Evolutionary conservation across 805 yeast genomes (phyloP), one percentile per base, ranked within the genome.

Genomic region (Zygosaccharomyces rouxii): DNA sequence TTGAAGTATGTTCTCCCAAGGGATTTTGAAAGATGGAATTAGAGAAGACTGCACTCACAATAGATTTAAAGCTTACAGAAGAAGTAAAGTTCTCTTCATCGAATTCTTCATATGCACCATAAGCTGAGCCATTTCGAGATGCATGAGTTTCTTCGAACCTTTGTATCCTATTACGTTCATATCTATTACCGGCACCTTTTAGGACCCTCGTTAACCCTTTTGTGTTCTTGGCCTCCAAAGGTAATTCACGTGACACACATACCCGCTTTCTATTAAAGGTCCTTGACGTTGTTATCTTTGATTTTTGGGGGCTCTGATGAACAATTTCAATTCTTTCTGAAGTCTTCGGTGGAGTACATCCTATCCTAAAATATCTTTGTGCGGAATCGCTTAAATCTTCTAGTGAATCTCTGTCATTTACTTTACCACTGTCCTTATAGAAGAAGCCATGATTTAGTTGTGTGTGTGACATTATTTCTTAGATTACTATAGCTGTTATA

Each of bases 131-230:
- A 11, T 37, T 16, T 19, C 28, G 22, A 14, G 31, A 10, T 26
- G 42, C 35, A 21, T 29, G 19, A 7, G 25, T 16, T 38, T 38
- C 38, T 22, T 38, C n/a, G n/a, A 30, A 19, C 18, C 7, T n/a
- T 26, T 23, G n/a, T 11, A 23, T 42, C 11, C 21, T 19, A 26
- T 44, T 43, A 42, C 48, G 19, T 19, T 38, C 37, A 22, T 38
- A 22, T 14, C 29, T 29, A 30, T 30, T 30, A 30, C 7, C 35
- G 10, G 35, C 35, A 30, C 35, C 35, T n/a, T 30, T 30, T 2
- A 30, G 7, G 14, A n/a, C 35, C 7, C 35, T 30, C 14, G 18
- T 2, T 13, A 3, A 7, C 13, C 35, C n/a, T 29, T 29, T 30
- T 30, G 18, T 4, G 16, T n/a, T 30, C 14, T 30, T 13, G 7